Conservation (phyloP, 345 rosid species). For the Turnera subulata region DNA sequence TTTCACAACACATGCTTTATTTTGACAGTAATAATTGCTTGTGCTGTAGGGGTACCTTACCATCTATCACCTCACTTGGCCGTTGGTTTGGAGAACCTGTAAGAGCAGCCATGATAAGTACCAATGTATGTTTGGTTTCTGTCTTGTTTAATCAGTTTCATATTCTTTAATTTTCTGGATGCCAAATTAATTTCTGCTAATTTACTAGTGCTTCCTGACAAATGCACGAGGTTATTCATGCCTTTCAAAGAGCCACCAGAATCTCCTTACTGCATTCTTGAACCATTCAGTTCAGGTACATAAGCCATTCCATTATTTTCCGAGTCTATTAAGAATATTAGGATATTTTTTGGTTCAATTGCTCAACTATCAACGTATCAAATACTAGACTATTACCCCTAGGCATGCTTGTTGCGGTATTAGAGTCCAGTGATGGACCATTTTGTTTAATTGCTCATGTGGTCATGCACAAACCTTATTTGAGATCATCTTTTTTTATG, state of each 20-base stretch:
- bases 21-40: conserved; percentile 8
- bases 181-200: conserved; percentile 1
- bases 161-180: too few species aligned
- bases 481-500: too few species aligned
- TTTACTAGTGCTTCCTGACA: conserved; percentile 72
- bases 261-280: conserved; percentile 63
- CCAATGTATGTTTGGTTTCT: conserved; percentile 46
- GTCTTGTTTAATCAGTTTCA: too few species aligned
- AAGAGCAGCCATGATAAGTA: conserved; percentile 70
- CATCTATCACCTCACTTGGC: conserved; percentile 56
- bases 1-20: neutral
- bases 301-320: neutral
- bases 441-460: too few species aligned
- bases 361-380: too few species aligned
- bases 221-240: conserved; percentile 92
- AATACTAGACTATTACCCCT: too few species aligned
- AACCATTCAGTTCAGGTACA: conserved; percentile 86
- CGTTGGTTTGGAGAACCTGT: conserved; percentile 79
- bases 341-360: too few species aligned
- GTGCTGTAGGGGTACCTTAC: conserved; percentile 51
- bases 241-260: conserved; percentile 86
- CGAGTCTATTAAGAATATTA: too few species aligned
- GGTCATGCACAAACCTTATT: too few species aligned
- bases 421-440: too few species aligned
- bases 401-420: too few species aligned